A percentile compares a stretch with the other conserved stretches of the same genome.
phyloP scores from a whole-genome alignment of 2,329 filamentous ascomycete genomes.

The Gnomoniopsis smithogilvyi region DNA sequence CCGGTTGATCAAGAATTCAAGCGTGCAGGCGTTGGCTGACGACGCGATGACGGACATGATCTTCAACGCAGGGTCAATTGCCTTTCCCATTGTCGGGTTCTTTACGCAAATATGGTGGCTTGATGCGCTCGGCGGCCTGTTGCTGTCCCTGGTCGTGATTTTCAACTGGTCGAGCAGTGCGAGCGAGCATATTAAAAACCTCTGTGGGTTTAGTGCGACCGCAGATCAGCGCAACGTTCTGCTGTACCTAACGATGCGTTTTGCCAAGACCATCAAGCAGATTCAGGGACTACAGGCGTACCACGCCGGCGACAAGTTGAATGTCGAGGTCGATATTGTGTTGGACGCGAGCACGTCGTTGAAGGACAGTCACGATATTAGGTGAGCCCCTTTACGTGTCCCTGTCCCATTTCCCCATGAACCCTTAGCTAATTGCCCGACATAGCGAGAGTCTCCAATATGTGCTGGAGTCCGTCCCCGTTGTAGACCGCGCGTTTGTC shows the following conservation, averaged over 20 bases:
- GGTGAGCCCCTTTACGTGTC: slow-evolving; percentile 26
- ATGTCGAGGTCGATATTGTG: slow-evolving; percentile 79
- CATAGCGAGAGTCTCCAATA: slow-evolving; percentile 72
- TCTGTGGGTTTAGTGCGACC: slow-evolving; percentile 74
- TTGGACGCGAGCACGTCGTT: slow-evolving; percentile 72
- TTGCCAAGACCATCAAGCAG: slow-evolving; percentile 80
- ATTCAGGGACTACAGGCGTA: slow-evolving; percentile 85
- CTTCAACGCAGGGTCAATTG: slow-evolving; percentile 86
- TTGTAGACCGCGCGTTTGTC: slow-evolving; percentile 70
- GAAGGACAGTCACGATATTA: slow-evolving; percentile 77
- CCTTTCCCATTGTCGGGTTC: slow-evolving; percentile 79
- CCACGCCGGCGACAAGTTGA: slow-evolving; percentile 80
- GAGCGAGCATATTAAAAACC: slow-evolving; percentile 72
- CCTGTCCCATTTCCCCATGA: neutral
- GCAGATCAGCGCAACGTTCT: slow-evolving; percentile 82
- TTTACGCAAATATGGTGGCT: slow-evolving; percentile 80
- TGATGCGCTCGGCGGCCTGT: slow-evolving; percentile 72
- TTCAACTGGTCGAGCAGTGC: slow-evolving; percentile 75
- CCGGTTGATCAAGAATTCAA: slow-evolving; percentile 79
- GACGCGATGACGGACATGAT: slow-evolving; percentile 57
- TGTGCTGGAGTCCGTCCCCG: slow-evolving; percentile 79
- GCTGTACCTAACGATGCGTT: slow-evolving; percentile 89
- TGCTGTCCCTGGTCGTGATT: slow-evolving; percentile 78
- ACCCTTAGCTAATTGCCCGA: neutral
- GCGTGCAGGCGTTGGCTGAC: slow-evolving; percentile 70